Conservation (phyloP, 2,329 filamentous ascomycete species). For the Amauroascus niger region DNA sequence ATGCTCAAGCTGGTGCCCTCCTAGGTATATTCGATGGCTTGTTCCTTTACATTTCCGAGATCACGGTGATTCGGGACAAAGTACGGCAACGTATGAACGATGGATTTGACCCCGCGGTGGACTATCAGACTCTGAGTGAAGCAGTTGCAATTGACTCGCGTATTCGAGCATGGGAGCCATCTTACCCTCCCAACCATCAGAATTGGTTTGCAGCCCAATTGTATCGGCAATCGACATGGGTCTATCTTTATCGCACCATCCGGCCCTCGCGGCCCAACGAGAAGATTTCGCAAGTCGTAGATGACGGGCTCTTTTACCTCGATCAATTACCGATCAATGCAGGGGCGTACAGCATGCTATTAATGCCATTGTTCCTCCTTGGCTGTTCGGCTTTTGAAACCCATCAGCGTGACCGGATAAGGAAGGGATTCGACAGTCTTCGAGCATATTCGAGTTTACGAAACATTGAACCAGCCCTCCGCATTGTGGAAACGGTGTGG, state of each 20-base stretch:
- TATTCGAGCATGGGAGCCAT: constrained; percentile 64
- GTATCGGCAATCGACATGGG: constrained; percentile 54
- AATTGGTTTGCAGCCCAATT: constrained; percentile 50
- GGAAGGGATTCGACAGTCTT: constrained; percentile 45
- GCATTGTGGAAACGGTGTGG: constrained; percentile 50
- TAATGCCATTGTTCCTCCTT: constrained; percentile 53
- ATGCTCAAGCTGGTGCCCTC: constrained; percentile 50
- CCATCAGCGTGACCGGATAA: constrained; percentile 47
- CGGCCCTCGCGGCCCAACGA: constrained; percentile 46
- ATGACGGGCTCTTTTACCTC: constrained; percentile 49
- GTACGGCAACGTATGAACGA: constrained; percentile 59
- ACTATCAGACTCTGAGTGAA: constrained; percentile 61
- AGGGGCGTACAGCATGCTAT: constrained; percentile 49
- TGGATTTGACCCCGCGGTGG: constrained; percentile 56
- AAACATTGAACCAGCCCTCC: constrained; percentile 49
- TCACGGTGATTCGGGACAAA: constrained; percentile 64
- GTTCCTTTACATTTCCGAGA: constrained; percentile 67
- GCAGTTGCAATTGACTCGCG: constrained; percentile 66
- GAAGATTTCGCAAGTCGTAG: constrained; percentile 49
- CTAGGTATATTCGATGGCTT: constrained; percentile 75
- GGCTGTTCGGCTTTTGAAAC: constrained; percentile 51
- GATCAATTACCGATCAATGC: constrained; percentile 46
- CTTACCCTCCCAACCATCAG: constrained; percentile 42
- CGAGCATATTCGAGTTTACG: constrained; percentile 48
- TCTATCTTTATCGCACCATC: constrained; percentile 54